A percentile compares a stretch with the other conserved stretches of the same genome.
Evolutionary conservation across 2,329 filamentous ascomycete species (phyloP).

Genomic region (Diplodia intermedia): DNA sequence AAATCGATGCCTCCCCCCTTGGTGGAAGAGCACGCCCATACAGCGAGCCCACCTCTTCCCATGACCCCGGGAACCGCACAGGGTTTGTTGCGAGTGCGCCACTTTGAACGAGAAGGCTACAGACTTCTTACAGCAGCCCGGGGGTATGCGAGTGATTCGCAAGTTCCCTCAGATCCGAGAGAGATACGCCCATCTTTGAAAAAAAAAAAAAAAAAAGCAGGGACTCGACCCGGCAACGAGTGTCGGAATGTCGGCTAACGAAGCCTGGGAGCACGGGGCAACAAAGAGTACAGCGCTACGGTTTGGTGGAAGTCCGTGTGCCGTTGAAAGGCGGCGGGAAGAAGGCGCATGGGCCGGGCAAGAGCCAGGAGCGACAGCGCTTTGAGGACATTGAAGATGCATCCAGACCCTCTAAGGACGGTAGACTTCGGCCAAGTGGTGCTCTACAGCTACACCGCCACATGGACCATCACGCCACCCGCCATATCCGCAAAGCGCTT

Average conservation of each 20-base stretch:
- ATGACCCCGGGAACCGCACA: neutral
- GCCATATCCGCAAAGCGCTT: neutral
- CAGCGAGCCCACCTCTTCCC: neutral
- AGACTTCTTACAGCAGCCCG: neutral
- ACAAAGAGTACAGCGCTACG: neutral
- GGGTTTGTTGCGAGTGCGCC: neutral
- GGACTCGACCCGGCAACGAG: neutral
- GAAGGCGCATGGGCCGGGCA: neutral
- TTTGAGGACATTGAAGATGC: neutral
- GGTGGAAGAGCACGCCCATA: neutral
- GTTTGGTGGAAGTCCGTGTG: neutral
- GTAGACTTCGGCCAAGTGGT: slow-evolving; percentile 5
- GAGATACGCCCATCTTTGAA: neutral
- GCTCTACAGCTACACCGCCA: slow-evolving; percentile 13
- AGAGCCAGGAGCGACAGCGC: neutral
- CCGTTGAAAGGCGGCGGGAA: neutral
- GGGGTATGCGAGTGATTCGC: neutral
- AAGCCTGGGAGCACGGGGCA: neutral
- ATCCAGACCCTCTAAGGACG: neutral
- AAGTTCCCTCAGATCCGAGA: neutral
- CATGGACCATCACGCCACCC: slow-evolving; percentile 13
- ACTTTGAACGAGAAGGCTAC: neutral
- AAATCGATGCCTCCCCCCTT: neutral
- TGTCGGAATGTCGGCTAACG: neutral
- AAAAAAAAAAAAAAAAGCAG: neutral